Base-by-base conservation (phyloP, 2,329 filamentous ascomycete genomes). In the Coniochaeta ligniaria region DNA sequence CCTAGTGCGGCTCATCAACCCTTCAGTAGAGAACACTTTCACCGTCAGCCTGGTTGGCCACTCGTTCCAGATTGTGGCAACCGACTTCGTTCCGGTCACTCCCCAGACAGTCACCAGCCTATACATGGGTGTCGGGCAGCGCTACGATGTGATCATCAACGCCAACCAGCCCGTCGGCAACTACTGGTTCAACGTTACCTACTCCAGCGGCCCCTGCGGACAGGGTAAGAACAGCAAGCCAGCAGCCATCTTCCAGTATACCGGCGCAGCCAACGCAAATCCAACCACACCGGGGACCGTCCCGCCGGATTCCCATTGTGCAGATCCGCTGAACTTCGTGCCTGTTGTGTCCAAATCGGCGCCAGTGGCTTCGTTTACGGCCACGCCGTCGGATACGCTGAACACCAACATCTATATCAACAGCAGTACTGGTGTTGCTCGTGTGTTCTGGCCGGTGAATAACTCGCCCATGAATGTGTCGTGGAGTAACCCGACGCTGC, bases 1-100 rank as follows among this genome's bases (percentile, higher is more conserved):
- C 64, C 72, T 76, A 6, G 69, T 83, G 35, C 71, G 79, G 1
- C 67, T 82, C 52, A 77, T 82, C 69, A 81, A 82, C 68, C 75
- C 76, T 22, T 81, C 67, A 72, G 82, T 72, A 66, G 73, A 70
- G 76, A 72, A 84, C 71, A 72, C 73, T 35, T 72, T 82, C 62
- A 80, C 74, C 0, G 74, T 84, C 50, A 77, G 82, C 24, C 73
- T 81, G 4, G 78, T 76, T 52, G 75, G 75, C 11, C 80, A 84
- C 66, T 72, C 71, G 11, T 70, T 83, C 61, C 79, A 74, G 0
- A 77, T 83, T 59, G 78, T 83, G 54, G 72, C 77, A 7, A 77
- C 74, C 50, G 82, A 85, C 63, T 78, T 83, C 20, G 80, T 83
- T 0, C 76, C 79, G 0, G 70, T 83, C 61, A 69, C 75, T 50